Evolutionary conservation across 108 stramenopile species (phyloP), one percentile per base, ranked within the genome.

Genomic region (Mediolabrus comicus): DNA sequence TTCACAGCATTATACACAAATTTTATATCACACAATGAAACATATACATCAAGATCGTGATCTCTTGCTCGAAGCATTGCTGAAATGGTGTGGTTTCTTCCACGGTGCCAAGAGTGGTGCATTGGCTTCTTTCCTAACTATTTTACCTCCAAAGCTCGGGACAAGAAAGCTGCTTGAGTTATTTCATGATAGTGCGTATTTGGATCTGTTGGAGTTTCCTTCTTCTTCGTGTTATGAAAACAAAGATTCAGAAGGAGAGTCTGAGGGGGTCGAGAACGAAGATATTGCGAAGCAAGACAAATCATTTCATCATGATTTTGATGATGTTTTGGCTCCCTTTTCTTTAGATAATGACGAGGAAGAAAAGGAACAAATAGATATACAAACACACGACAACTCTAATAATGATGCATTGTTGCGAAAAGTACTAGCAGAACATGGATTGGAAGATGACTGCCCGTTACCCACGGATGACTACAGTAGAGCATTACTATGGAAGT

Each of bases 371-470:
- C 22, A 60, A 22, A 7, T 29, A 26, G 38, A 49, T 17, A 2
- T 71, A 32, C 70, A 38, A 36, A 30, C 30, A 12, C 27, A 10
- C 5, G 49, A 51, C 32, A 19, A 28, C 16, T n/a, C 41, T 17
- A 41, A n/a, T 56, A 12, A 62, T 62, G 26, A 35, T 51, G 3
- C 10, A 41, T 26, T 26, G n/a, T 31, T 27, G 19, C 16, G 19
- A 32, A 39, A 75, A 13, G 27, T 68, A 52, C 56, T 69, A 17
- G 71, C 80, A 17, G 31, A 12, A 46, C 70, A 67, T 54, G 79
- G 79, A 24, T 62, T 84, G 33, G 72, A 73, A 49, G 83, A 84
- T 54, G 83, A 84, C 33, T 84, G 83, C 54, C 76, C 80, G 4
- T 35, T 81, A 24, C 83, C 83, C 16, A 54, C 60, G 31, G 53